A percentile compares a stretch with the other conserved stretches of the same genome.
phyloP scores from a whole-genome alignment of 106 monocot genomes.

The Dendrobium chrysotoxum region DNA sequence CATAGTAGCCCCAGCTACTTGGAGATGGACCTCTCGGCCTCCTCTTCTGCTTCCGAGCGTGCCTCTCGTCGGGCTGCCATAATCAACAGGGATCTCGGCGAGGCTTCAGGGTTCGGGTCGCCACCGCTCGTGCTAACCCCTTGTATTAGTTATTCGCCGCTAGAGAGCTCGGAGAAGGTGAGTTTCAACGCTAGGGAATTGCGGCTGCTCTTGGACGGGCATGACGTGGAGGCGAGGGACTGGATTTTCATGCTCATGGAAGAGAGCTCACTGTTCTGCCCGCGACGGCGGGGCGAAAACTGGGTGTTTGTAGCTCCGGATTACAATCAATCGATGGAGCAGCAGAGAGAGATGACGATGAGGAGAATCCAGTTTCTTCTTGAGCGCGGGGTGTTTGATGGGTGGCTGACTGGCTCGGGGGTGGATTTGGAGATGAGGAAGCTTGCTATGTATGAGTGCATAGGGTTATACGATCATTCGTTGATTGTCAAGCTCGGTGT shows the following conservation, averaged over 20 bases:
- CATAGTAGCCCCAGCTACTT: neutral
- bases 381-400: constrained; percentile 48
- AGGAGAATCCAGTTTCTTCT: constrained; percentile 51
- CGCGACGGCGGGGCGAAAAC: constrained; percentile 20
- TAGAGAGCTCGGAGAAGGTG: constrained; percentile 5
- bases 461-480: constrained; percentile 72
- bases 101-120: neutral
- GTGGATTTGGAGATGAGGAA: constrained; percentile 45
- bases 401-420: constrained; percentile 59
- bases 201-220: constrained; percentile 64
- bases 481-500: constrained; percentile 77
- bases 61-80: constrained; percentile 11
- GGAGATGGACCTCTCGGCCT: neutral
- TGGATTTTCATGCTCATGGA: constrained; percentile 68
- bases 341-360: constrained; percentile 83
- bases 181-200: constrained; percentile 21
- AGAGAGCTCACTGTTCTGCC: constrained; percentile 60
- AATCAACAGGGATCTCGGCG: constrained; percentile 8
- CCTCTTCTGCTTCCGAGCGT: neutral
- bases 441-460: constrained; percentile 55
- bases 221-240: constrained; percentile 53
- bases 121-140: constrained; percentile 3
- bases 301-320: constrained; percentile 58
- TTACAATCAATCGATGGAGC: constrained; percentile 81
- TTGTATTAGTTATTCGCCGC: constrained; percentile 11